These are phyloP conservation scores for Rubia tinctorum DNA, from an alignment of 305 asterid genomes.

Conservation along the genomic window DNA sequence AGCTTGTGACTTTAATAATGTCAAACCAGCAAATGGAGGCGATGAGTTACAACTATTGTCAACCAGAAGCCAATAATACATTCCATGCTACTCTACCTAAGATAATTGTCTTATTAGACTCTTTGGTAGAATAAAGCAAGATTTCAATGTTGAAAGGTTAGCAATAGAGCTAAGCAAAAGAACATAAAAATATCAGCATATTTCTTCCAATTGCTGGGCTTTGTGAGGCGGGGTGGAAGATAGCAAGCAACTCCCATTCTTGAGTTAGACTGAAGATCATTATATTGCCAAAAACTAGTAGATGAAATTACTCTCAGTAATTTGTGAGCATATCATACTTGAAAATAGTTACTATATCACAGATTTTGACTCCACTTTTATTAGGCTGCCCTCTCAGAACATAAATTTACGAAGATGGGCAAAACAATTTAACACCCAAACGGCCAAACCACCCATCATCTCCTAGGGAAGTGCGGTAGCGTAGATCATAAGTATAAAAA, in stretches of 20 bases:
- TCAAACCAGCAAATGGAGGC: neutral
- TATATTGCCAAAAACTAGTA: neutral
- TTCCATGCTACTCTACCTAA: neutral
- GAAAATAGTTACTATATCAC: neutral
- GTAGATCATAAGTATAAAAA: neutral
- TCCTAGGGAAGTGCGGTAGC: neutral
- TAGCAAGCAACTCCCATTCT: neutral
- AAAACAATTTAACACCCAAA: neutral
- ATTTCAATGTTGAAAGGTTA: neutral
- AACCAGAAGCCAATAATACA: neutral
- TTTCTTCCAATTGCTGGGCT: neutral
- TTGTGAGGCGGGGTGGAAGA: neutral
- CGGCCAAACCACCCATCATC: neutral
- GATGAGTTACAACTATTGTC: neutral
- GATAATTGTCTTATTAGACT: conserved; percentile 15
- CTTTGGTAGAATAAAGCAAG: conserved; percentile 18
- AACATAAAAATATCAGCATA: neutral
- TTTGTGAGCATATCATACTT: neutral
- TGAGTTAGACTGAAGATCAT: neutral
- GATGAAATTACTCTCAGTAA: neutral
- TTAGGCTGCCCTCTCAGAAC: neutral
- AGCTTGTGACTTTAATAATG: neutral
- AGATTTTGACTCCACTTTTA: neutral
- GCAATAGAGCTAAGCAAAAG: neutral
- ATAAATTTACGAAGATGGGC: neutral